A percentile compares a stretch with the other conserved stretches of the same genome.
phyloP scores from a whole-genome alignment of 345 rosid genomes.

The Kandelia obovata region DNA sequence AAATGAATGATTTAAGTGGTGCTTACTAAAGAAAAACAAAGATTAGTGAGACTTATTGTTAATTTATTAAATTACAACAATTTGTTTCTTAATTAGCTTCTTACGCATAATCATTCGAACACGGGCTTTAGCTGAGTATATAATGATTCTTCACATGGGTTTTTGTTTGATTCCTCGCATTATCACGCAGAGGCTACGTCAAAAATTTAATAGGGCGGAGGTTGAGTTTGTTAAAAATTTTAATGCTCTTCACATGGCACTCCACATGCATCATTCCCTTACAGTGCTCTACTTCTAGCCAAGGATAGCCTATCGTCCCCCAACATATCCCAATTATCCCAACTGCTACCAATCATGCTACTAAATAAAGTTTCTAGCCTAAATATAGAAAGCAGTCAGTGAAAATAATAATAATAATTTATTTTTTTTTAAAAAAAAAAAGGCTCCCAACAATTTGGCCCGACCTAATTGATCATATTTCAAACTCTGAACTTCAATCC shows the following conservation, averaged over 20 bases:
- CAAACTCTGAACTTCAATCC: too few species aligned
- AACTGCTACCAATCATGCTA: slow-evolving; percentile 18
- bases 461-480: too few species aligned
- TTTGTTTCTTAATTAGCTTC: not conserved
- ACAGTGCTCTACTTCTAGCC: not conserved
- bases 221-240: slow-evolving; percentile 23
- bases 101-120: slow-evolving; percentile 14
- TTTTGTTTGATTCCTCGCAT: slow-evolving; percentile 26
- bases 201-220: slow-evolving; percentile 15
- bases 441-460: too few species aligned
- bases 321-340: not conserved
- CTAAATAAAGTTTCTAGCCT: too few species aligned
- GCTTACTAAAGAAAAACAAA: not conserved
- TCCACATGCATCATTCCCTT: slow-evolving; percentile 42
- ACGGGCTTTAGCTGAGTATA: slow-evolving; percentile 25
- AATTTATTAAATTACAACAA: not conserved
- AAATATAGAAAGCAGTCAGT: too few species aligned
- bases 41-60: slow-evolving; percentile 3
- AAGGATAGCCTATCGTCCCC: slow-evolving; percentile 5
- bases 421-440: too few species aligned
- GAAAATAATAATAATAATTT: too few species aligned
- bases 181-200: slow-evolving; percentile 14
- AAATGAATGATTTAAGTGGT: slow-evolving; percentile 11
- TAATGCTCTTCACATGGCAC: slow-evolving; percentile 43
- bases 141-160: slow-evolving; percentile 51